phyloP scores from a whole-genome alignment of 2,329 filamentous ascomycete species.

The Chaetoscypha palmicola region DNA sequence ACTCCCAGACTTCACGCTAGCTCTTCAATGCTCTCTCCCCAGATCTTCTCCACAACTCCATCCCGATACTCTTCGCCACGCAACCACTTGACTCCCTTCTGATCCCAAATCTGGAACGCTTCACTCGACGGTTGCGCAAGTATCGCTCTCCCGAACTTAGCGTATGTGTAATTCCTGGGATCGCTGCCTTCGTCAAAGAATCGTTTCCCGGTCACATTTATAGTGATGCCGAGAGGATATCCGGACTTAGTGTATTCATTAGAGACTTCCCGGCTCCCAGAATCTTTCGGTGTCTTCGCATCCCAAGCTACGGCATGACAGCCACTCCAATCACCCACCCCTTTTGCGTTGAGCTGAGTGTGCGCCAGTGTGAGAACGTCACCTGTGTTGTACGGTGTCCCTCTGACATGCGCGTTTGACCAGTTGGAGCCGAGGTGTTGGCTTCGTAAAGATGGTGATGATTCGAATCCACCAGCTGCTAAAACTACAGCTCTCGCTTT shows the following conservation, averaged over 20 bases:
- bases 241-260: constrained; percentile 65
- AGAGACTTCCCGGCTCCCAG: constrained; percentile 50
- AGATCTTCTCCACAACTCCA: constrained; percentile 48
- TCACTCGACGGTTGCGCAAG: constrained; percentile 49
- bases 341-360: constrained; percentile 42
- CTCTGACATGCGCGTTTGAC: constrained; percentile 55
- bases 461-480: constrained; percentile 58
- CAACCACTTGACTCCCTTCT: constrained; percentile 43
- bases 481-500: constrained; percentile 41
- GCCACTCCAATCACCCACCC: constrained; percentile 53
- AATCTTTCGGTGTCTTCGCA: constrained; percentile 47
- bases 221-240: constrained; percentile 59
- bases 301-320: constrained; percentile 63
- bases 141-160: constrained; percentile 56
- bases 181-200: constrained; percentile 64
- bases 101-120: constrained; percentile 61
- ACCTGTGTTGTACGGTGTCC: constrained; percentile 59
- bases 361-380: constrained; percentile 49
- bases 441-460: constrained; percentile 48
- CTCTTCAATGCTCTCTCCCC: constrained; percentile 44
- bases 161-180: constrained; percentile 61
- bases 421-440: constrained; percentile 51
- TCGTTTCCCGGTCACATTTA: constrained; percentile 50
- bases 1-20: constrained; percentile 43
- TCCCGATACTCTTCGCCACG: constrained; percentile 55